These are phyloP conservation scores for Dendrobium nobile DNA, from an alignment of 106 monocot genomes.

Conservation along the genomic window DNA sequence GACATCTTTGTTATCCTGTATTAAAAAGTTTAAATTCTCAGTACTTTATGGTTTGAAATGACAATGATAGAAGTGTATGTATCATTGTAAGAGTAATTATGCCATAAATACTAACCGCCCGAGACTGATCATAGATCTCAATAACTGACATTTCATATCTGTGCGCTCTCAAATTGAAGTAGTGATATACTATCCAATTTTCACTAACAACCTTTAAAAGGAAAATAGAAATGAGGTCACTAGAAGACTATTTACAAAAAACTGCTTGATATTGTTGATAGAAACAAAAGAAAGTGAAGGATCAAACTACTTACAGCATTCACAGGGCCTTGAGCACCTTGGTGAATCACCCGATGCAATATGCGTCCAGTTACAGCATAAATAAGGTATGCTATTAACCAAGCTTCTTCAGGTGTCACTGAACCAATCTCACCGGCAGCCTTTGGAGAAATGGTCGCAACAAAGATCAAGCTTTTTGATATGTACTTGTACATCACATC, in stretches of 20 bases:
- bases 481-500: constrained; percentile 95
- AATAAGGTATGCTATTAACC: constrained; percentile 80
- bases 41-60: neutral
- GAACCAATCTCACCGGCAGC: constrained; percentile 84
- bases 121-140: constrained; percentile 95
- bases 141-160: constrained; percentile 98
- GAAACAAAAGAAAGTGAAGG: neutral
- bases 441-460: constrained; percentile 80
- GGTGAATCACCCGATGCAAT: constrained; percentile 83
- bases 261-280: neutral
- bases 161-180: constrained; percentile 98
- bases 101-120: constrained; percentile 48
- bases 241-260: constrained; percentile 8
- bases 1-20: constrained; percentile 90
- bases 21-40: constrained; percentile 5
- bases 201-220: constrained; percentile 80
- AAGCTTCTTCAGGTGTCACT: constrained; percentile 82
- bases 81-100: neutral
- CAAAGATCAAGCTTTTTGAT: constrained; percentile 82
- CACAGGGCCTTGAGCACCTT: constrained; percentile 91
- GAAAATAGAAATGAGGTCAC: constrained; percentile 7
- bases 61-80: neutral
- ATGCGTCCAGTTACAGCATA: constrained; percentile 87
- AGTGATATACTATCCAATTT: constrained; percentile 98
- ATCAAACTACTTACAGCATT: constrained; percentile 68